These are phyloP conservation scores for Talaromyces sp. DNA, from an alignment of 2,329 filamentous ascomycete genomes.

Conservation along the genomic window DNA sequence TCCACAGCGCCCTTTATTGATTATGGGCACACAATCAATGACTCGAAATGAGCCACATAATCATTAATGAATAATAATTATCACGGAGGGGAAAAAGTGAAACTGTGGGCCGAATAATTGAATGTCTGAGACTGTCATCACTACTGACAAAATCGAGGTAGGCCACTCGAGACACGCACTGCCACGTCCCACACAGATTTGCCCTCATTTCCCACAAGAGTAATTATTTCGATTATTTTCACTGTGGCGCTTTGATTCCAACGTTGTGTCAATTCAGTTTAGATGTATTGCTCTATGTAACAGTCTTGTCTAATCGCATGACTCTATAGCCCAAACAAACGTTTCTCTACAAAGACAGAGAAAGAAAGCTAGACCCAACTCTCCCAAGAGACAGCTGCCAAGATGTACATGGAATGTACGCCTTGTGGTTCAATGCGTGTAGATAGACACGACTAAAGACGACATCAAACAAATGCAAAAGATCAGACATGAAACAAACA, in stretches of 20 bases:
- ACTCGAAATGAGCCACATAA: too few species aligned
- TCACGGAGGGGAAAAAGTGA: background rate
- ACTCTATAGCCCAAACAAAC: slow-evolving; percentile 11
- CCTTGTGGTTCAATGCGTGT: slow-evolving; percentile 10
- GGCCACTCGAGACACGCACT: background rate
- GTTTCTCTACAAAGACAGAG: background rate
- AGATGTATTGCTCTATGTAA: slow-evolving; percentile 6
- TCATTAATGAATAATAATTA: too few species aligned
- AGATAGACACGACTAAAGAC: too few species aligned
- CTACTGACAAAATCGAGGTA: too few species aligned
- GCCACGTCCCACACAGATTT: background rate
- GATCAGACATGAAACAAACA: background rate
- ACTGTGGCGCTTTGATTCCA: background rate
- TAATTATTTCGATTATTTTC: background rate
- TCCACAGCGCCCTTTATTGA: too few species aligned
- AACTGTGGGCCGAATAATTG: background rate
- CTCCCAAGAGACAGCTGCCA: slow-evolving; percentile 6
- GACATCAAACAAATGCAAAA: too few species aligned
- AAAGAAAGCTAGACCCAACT: background rate
- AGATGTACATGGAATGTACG: background rate
- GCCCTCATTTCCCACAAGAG: background rate
- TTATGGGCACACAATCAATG: too few species aligned
- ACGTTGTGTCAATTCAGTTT: background rate
- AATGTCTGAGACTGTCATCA: background rate
- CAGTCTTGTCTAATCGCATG: slow-evolving; percentile 9